Evolutionary conservation across 2,329 filamentous ascomycete genomes (phyloP), one percentile per base, ranked within the genome.

Genomic region (Clonostachys byssicola): DNA sequence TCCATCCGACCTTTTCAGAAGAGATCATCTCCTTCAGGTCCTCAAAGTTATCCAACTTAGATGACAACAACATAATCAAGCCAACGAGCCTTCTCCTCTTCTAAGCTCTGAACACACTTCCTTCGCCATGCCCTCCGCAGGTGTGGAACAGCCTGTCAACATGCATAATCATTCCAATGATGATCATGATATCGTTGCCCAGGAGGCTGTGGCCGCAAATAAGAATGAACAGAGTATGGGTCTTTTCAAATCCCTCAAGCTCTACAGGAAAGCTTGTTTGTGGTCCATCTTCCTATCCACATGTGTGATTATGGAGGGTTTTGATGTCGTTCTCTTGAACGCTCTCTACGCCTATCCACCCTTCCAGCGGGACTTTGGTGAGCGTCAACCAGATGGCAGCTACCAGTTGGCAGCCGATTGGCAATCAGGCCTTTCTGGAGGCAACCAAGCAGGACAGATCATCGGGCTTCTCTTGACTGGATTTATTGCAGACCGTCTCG

Each of bases 341-440:
- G 68, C 65, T 34, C 66, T 75, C 49, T 73, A 65, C 40, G 68
- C 64, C 14, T 71, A 68, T 52, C 66, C 54, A 1, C 65, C 55
- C 16, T 74, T 66, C 49, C 60, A 62, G 40, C 60, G 52, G 49
- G 67, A 61, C 45, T 78, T 71, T 47, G 73, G 73, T 9, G 50
- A 55, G 0, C 45, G 54, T 7, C 55, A 60, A 12, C 50, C 59
- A 1, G 55, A 72, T 30, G 71, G 66, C 1, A 33, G 42, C 1
- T 76, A 76, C 49, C 61, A 77, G 49, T 58, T 81, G 43, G 68
- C 71, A 1, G 71, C 73, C 2, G 61, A 68, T 1, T 81, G 78
- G 78, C 77, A 80, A 55, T 68, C 74, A 3, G 75, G 69, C 7
- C 60, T 81, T 5, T 68, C 65, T 40, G 78, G 77, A 41, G 76